Evolutionary conservation across 129 eudicot genomes (phyloP).

Genomic region (Saposhnikovia divaricata): DNA sequence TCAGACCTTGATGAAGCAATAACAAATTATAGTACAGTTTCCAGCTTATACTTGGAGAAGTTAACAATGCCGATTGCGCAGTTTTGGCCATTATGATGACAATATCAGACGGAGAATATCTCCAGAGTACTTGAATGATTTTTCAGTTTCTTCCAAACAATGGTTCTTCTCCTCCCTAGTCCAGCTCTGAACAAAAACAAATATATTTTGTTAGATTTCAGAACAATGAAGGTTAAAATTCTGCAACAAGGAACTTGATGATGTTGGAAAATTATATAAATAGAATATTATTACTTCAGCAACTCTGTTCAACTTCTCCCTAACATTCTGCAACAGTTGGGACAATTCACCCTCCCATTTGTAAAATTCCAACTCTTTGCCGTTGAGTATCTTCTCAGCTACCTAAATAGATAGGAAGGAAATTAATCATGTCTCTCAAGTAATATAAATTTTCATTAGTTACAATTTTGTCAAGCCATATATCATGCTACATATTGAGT

Average conservation of each 20-base stretch:
- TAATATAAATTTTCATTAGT: neutral
- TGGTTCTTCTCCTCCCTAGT: constrained; percentile 89
- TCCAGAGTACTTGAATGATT: constrained; percentile 73
- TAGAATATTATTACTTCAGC: constrained; percentile 52
- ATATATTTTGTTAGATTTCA: neutral
- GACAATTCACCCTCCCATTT: constrained; percentile 91
- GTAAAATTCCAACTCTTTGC: constrained; percentile 82
- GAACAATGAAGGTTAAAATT: neutral
- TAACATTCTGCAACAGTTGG: constrained; percentile 65
- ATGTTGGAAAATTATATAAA: neutral
- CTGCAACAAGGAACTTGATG: too few relatives aligned
- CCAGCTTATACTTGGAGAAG: neutral
- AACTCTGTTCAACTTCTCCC: constrained; percentile 77
- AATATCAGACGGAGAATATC: constrained; percentile 68
- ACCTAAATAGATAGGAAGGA: constrained; percentile 35
- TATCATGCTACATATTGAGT: neutral
- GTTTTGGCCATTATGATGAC: constrained; percentile 40
- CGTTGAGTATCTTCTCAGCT: constrained; percentile 62
- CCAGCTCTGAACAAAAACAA: constrained; percentile 53
- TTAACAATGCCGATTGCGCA: neutral
- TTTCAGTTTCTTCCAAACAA: constrained; percentile 93
- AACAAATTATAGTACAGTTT: neutral
- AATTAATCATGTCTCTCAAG: neutral
- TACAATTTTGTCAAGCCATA: neutral
- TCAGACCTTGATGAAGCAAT: neutral